A percentile compares a stretch with the other conserved stretches of the same genome.
Evolutionary conservation across 2,329 filamentous ascomycete genomes (phyloP).

Genomic region (Aspergillus tanneri): DNA sequence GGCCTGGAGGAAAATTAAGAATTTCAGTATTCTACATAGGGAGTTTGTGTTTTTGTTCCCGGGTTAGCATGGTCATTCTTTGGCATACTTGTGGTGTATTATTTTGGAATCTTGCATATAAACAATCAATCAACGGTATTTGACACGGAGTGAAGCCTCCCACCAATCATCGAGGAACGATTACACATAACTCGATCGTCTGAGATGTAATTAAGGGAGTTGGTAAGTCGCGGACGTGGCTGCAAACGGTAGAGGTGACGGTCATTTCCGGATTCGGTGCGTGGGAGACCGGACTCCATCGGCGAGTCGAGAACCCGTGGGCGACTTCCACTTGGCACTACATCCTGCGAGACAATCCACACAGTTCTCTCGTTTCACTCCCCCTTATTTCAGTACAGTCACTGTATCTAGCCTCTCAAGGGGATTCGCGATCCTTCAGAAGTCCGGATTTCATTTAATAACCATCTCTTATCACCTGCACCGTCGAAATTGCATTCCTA

Average conservation of each 20-base stretch:
- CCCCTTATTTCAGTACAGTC: background rate
- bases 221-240: slow-evolving; percentile 13
- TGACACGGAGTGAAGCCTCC: background rate
- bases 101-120: slow-evolving; percentile 17
- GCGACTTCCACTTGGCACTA: background rate
- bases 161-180: slow-evolving; percentile 7
- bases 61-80: slow-evolving; percentile 1
- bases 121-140: slow-evolving; percentile 4
- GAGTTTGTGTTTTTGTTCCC: slow-evolving; percentile 8
- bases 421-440: slow-evolving; percentile 5
- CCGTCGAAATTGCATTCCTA: slow-evolving; percentile 9
- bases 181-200: background rate
- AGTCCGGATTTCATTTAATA: background rate
- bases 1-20: background rate
- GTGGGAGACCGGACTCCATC: slow-evolving; percentile 1
- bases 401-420: background rate
- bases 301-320: background rate
- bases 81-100: slow-evolving; percentile 1
- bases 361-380: background rate
- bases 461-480: background rate
- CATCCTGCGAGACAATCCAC: background rate
- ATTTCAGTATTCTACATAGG: slow-evolving; percentile 9
- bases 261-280: slow-evolving; percentile 15
- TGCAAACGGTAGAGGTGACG: slow-evolving; percentile 20
- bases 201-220: background rate